Evolutionary conservation across 2,329 filamentous ascomycete species (phyloP).

Genomic region (Cladosporium cucumerinum): DNA sequence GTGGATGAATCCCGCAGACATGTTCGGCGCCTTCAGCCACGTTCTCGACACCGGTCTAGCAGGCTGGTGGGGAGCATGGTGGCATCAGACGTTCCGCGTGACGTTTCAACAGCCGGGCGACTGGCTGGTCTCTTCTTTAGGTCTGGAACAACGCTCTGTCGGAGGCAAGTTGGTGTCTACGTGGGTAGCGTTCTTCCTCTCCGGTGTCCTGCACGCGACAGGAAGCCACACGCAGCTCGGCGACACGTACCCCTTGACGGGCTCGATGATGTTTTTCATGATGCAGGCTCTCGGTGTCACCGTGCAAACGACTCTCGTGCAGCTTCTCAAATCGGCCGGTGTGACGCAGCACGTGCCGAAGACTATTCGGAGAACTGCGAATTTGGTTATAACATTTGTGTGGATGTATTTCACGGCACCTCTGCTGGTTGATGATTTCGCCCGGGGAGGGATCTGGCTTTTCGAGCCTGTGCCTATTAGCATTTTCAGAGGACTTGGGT

Average conservation of each 20-base stretch:
- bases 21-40: slow-evolving; percentile 51
- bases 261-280: slow-evolving; percentile 66
- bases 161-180: slow-evolving; percentile 41
- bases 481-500: slow-evolving; percentile 61
- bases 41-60: slow-evolving; percentile 68
- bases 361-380: slow-evolving; percentile 51
- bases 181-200: slow-evolving; percentile 61
- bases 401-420: slow-evolving; percentile 69
- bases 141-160: slow-evolving; percentile 33
- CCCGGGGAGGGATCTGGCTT: slow-evolving; percentile 70
- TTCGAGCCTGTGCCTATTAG: slow-evolving; percentile 80
- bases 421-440: slow-evolving; percentile 72
- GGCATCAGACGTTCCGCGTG: slow-evolving; percentile 86
- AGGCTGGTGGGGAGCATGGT: slow-evolving; percentile 81
- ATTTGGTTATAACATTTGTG: slow-evolving; percentile 57
- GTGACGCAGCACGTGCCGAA: slow-evolving; percentile 42
- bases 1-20: slow-evolving; percentile 58
- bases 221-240: slow-evolving; percentile 68
- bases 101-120: slow-evolving; percentile 62
- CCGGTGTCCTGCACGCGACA: slow-evolving; percentile 65
- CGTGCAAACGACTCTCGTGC: slow-evolving; percentile 50
- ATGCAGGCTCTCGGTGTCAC: slow-evolving; percentile 65
- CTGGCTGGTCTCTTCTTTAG: slow-evolving; percentile 40
- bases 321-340: slow-evolving; percentile 35
- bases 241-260: slow-evolving; percentile 52